Conservation (phyloP, 2,329 filamentous ascomycete genomes). For the Neofusicoccum laricinum region DNA sequence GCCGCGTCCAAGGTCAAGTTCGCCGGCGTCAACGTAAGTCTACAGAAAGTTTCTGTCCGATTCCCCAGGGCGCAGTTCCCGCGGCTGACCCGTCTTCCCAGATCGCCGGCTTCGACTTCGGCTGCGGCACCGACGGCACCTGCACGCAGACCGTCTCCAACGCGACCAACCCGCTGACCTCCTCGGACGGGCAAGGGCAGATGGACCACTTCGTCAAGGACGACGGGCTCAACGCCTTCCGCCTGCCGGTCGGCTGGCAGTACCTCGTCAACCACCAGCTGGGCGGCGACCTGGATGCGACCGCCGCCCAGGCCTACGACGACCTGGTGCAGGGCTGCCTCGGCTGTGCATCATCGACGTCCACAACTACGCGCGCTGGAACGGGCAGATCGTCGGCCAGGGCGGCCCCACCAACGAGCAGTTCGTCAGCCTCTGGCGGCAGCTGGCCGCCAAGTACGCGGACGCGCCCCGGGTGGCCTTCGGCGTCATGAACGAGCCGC, state of each 20-base stretch:
- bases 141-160: slow-evolving; percentile 22
- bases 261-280: slow-evolving; percentile 54
- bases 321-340: slow-evolving; percentile 57
- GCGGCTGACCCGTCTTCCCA: too few relatives aligned
- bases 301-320: slow-evolving; percentile 51
- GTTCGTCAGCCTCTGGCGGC: slow-evolving; percentile 58
- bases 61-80: too few relatives aligned
- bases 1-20: slow-evolving; percentile 23
- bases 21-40: slow-evolving; percentile 34
- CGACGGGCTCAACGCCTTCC: slow-evolving; percentile 55
- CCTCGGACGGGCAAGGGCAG: slow-evolving; percentile 43
- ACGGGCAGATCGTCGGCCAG: slow-evolving; percentile 63
- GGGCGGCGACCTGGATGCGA: slow-evolving; percentile 49
- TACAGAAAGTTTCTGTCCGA: too few relatives aligned
- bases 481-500: slow-evolving; percentile 68
- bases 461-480: slow-evolving; percentile 56
- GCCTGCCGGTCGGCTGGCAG: slow-evolving; percentile 60
- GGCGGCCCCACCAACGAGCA: slow-evolving; percentile 60
- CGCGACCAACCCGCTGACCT: slow-evolving; percentile 23
- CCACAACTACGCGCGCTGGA: slow-evolving; percentile 53
- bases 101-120: slow-evolving; percentile 51
- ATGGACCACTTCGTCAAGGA: slow-evolving; percentile 57
- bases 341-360: slow-evolving; percentile 56
- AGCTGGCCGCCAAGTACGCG: slow-evolving; percentile 57
- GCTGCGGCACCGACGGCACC: slow-evolving; percentile 34